phyloP scores from a whole-genome alignment of 805 yeast genomes.

The Grigorovia jiainica region DNA sequence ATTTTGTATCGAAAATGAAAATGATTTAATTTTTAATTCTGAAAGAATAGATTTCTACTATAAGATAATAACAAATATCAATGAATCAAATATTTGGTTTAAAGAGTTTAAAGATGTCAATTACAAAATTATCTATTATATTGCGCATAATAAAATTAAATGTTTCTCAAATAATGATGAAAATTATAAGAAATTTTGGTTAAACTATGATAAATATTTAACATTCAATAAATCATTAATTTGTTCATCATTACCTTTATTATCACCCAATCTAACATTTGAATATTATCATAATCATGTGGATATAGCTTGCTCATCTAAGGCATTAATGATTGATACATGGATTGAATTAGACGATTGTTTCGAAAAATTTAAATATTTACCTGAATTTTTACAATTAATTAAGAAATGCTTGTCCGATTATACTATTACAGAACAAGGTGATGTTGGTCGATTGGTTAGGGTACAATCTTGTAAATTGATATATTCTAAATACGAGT shows the following conservation, averaged over 20 bases:
- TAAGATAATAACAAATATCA: slow-evolving; percentile 13
- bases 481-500: slow-evolving; percentile 24
- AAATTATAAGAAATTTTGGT: slow-evolving; percentile 6
- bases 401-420: slow-evolving; percentile 47
- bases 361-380: background rate
- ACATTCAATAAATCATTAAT: slow-evolving; percentile 11
- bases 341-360: slow-evolving; percentile 1
- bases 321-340: slow-evolving; percentile 11
- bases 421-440: slow-evolving; percentile 69
- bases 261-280: slow-evolving; percentile 6
- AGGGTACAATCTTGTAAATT: slow-evolving; percentile 42
- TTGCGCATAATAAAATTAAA: background rate
- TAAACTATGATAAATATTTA: slow-evolving; percentile 10
- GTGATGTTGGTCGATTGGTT: slow-evolving; percentile 84
- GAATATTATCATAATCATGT: slow-evolving; percentile 4
- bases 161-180: background rate
- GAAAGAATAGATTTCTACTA: slow-evolving; percentile 12
- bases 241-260: slow-evolving; percentile 13
- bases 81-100: slow-evolving; percentile 8
- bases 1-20: slow-evolving; percentile 4
- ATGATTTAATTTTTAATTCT: background rate
- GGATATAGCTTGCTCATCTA: slow-evolving; percentile 9
- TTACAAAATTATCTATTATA: slow-evolving; percentile 1
- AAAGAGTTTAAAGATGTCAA: slow-evolving; percentile 4
- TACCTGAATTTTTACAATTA: background rate